Conservation (phyloP, 208 protist species). For the Phytomonas francai region DNA sequence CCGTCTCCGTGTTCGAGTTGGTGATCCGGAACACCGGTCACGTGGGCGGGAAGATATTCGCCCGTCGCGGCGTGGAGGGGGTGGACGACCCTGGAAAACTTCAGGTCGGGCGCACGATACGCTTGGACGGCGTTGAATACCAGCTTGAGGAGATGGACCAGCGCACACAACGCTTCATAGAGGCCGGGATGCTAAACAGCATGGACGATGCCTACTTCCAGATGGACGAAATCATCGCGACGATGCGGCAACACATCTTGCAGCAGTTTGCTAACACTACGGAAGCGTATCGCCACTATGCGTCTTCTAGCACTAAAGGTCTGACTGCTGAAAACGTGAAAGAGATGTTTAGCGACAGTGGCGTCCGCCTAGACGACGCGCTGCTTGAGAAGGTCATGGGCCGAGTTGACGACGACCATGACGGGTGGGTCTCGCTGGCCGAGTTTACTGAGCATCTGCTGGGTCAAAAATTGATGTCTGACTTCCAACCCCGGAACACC, state of each 20-base stretch:
- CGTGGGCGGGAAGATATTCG: slow-evolving; percentile 86
- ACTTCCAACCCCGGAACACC: slow-evolving; percentile 42
- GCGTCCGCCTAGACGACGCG: slow-evolving; percentile 25
- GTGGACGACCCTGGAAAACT: slow-evolving; percentile 49
- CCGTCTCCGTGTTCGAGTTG: slow-evolving; percentile 90
- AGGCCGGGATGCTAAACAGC: slow-evolving; percentile 54
- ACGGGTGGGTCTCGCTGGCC: slow-evolving; percentile 65
- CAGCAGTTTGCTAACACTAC: slow-evolving; percentile 58
- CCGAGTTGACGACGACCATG: slow-evolving; percentile 61
- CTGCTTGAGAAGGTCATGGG: slow-evolving; percentile 57
- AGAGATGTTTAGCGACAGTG: slow-evolving; percentile 50
- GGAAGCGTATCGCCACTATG: slow-evolving; percentile 78
- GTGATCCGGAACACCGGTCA: slow-evolving; percentile 89
- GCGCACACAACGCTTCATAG: slow-evolving; percentile 60
- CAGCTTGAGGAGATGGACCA: slow-evolving; percentile 67
- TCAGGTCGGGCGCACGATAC: slow-evolving; percentile 60
- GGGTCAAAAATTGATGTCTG: slow-evolving; percentile 71
- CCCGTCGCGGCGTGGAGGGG: slow-evolving; percentile 71
- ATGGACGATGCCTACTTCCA: slow-evolving; percentile 73
- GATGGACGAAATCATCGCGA: slow-evolving; percentile 52
- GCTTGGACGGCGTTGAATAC: slow-evolving; percentile 57
- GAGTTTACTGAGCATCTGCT: slow-evolving; percentile 82
- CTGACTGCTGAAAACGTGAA: slow-evolving; percentile 49
- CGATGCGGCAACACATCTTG: slow-evolving; percentile 45
- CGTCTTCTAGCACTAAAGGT: slow-evolving; percentile 41